Conservation (phyloP, 1,284 basidiomycete species). For the Ceratobasidium sp. region DNA sequence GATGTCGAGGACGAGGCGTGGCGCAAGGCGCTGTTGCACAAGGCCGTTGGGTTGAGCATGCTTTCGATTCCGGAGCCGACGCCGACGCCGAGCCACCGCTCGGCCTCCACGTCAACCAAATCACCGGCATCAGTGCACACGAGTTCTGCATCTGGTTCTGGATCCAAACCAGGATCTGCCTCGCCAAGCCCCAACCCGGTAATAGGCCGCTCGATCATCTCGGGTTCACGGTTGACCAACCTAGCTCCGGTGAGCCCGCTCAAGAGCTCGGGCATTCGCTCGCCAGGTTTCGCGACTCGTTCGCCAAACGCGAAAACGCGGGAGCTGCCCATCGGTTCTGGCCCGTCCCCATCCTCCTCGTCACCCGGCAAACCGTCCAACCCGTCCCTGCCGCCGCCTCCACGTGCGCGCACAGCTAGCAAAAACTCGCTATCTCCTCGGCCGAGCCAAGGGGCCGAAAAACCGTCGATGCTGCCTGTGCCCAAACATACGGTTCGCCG, state of each 20-base stretch:
- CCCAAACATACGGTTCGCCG: slow-evolving; percentile 37
- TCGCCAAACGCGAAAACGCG: slow-evolving; percentile 22
- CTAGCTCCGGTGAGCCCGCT: slow-evolving; percentile 16
- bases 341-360: neutral
- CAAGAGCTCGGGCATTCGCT: slow-evolving; percentile 26
- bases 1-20: slow-evolving; percentile 49
- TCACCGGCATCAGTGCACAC: slow-evolving; percentile 7
- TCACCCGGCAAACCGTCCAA: neutral
- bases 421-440: slow-evolving; percentile 29
- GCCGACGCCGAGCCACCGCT: slow-evolving; percentile 35
- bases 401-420: slow-evolving; percentile 34
- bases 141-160: slow-evolving; percentile 24
- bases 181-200: slow-evolving; percentile 6
- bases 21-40: slow-evolving; percentile 50
- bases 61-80: slow-evolving; percentile 49
- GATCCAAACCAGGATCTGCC: slow-evolving; percentile 26
- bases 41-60: slow-evolving; percentile 51
- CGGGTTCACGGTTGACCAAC: slow-evolving; percentile 24
- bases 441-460: neutral
- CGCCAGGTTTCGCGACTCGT: slow-evolving; percentile 35
- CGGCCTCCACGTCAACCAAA: slow-evolving; percentile 14
- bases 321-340: slow-evolving; percentile 30
- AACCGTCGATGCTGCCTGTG: slow-evolving; percentile 35
- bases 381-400: slow-evolving; percentile 27
- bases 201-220: slow-evolving; percentile 31